Evolutionary conservation across 371 early-diverging fungal species (phyloP).

Genomic region (Entomophthora muscae): DNA sequence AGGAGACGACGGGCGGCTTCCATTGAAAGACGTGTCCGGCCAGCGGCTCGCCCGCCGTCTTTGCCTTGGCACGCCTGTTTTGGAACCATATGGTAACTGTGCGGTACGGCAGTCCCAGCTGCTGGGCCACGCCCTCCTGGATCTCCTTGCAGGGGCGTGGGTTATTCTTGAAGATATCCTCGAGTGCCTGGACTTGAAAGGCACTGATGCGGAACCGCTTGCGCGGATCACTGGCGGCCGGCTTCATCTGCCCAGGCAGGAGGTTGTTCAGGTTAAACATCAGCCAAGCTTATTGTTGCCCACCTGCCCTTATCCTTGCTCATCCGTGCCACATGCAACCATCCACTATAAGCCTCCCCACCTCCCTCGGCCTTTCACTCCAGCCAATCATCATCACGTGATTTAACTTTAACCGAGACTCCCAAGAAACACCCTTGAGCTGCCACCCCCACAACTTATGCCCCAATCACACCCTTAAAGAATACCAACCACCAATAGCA

Average conservation of each 20-base stretch:
- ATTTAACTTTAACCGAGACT: no score
- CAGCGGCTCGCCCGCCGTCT: constrained; percentile 16
- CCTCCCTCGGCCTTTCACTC: no score
- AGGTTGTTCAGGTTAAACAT: not conserved
- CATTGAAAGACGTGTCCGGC: constrained; percentile 7
- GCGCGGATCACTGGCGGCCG: not conserved
- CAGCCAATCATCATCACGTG: no score
- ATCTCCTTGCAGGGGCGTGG: constrained; percentile 41
- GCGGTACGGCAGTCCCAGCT: constrained; percentile 80
- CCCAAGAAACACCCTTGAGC: no score
- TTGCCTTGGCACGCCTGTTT: constrained; percentile 90
- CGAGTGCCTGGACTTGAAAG: constrained; percentile 1
- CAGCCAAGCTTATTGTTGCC: not conserved
- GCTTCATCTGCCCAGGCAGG: not conserved
- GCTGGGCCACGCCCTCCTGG: constrained; percentile 65
- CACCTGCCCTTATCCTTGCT: not conserved
- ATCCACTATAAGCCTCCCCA: no score
- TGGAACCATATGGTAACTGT: constrained; percentile 99
- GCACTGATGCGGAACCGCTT: constrained; percentile 5
- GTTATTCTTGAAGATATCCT: constrained; percentile 4
- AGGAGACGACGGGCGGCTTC: constrained; percentile 7
- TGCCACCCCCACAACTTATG: no score
- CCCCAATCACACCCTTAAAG: no score
- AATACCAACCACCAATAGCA: no score
- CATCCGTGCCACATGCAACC: not conserved